A percentile compares a stretch with the other conserved stretches of the same genome.
phyloP scores from a whole-genome alignment of 306 rosid species.

The Citrullus mucosospermus region DNA sequence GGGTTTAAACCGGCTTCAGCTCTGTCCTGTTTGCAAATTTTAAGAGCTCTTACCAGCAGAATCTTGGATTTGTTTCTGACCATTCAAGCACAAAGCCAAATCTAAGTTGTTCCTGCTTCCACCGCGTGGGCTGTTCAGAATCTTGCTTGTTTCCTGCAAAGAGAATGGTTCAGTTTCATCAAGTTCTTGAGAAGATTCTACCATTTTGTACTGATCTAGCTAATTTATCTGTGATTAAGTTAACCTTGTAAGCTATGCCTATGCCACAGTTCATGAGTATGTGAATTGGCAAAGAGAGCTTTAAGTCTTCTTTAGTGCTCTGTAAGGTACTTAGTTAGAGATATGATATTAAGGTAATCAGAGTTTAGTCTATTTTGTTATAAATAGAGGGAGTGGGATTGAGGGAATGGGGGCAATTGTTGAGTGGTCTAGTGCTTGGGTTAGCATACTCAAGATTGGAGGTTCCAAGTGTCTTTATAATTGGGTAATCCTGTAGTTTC shows the following conservation, averaged over 20 bases:
- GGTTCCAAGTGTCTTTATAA: too few species aligned
- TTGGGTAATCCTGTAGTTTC: too few species aligned
- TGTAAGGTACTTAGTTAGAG: too few species aligned
- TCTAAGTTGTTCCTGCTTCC: background rate
- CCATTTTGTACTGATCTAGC: background rate
- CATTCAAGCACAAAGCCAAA: constrained; percentile 12
- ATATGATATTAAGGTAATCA: too few species aligned
- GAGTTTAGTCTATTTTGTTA: too few species aligned
- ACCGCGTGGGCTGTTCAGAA: background rate
- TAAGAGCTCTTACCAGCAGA: background rate
- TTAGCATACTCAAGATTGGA: too few species aligned
- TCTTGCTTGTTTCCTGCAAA: constrained; percentile 3
- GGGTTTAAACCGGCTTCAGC: background rate
- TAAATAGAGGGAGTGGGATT: too few species aligned
- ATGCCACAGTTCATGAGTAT: background rate
- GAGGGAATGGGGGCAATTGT: too few species aligned
- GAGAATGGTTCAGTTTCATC: background rate
- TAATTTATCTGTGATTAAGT: background rate
- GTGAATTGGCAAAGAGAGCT: background rate
- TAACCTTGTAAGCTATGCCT: background rate
- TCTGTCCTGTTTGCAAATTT: background rate
- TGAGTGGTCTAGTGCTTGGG: too few species aligned
- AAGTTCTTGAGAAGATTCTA: background rate
- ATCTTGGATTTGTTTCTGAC: background rate
- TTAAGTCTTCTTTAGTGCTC: background rate